Evolutionary conservation across 2,329 filamentous ascomycete species (phyloP).

Genomic region (Domatiomyces globalis): DNA sequence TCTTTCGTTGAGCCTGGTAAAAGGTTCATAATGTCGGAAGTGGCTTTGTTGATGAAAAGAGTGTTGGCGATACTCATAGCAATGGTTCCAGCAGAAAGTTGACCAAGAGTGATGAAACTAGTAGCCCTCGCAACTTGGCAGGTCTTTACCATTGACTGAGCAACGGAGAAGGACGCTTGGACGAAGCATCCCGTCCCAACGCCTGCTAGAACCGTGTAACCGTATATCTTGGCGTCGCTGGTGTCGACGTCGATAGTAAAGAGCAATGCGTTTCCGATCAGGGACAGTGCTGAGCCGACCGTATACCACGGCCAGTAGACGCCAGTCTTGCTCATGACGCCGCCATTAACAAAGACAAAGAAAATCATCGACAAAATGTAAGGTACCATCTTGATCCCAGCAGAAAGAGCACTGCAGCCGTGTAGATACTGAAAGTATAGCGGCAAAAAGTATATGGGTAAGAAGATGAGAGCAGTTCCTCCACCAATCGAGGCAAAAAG

Average conservation of each 20-base stretch:
- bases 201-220: slow-evolving; percentile 17
- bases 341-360: slow-evolving; percentile 14
- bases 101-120: slow-evolving; percentile 5
- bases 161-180: slow-evolving; percentile 16
- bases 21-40: background rate
- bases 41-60: slow-evolving; percentile 1
- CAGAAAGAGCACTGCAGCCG: slow-evolving; percentile 24
- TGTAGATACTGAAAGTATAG: slow-evolving; percentile 41
- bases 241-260: slow-evolving; percentile 13
- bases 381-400: slow-evolving; percentile 23
- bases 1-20: background rate
- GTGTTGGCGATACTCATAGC: slow-evolving; percentile 2
- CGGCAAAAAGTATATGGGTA: slow-evolving; percentile 39
- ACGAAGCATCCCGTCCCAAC: slow-evolving; percentile 15
- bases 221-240: slow-evolving; percentile 16
- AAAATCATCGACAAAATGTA: slow-evolving; percentile 19
- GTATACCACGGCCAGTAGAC: slow-evolving; percentile 22
- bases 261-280: slow-evolving; percentile 15
- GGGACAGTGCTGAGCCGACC: slow-evolving; percentile 14
- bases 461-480: slow-evolving; percentile 26
- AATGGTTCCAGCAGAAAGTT: slow-evolving; percentile 2
- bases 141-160: slow-evolving; percentile 2
- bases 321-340: slow-evolving; percentile 14
- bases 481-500: slow-evolving; percentile 31
- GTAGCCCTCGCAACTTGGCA: slow-evolving; percentile 1